Base-by-base conservation (phyloP, 768 basidiomycete genomes). In the Macrolepiota fuliginosa region DNA sequence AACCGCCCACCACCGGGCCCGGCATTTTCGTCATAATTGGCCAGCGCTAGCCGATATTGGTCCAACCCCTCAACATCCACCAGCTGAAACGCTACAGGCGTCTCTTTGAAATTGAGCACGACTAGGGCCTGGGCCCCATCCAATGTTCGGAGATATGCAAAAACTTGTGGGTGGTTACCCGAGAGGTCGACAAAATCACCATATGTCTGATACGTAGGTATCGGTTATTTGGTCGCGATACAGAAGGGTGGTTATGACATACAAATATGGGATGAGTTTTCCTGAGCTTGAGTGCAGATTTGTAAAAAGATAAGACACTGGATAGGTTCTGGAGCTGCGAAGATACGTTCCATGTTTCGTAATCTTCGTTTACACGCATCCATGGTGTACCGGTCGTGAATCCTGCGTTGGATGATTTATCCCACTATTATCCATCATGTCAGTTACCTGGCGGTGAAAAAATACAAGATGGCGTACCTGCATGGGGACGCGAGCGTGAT, bases 281-380 rank as follows among this genome's bases (percentile, higher is more conserved):
- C 24, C 90, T 77, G 2, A 86, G 58, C 15, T 58, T 64, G 35
- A 91, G 67, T 9, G 87, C 81, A 19, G 72, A 70, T 68, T 84
- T 85, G 80, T 83, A 92, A 70, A 91, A 91, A 1, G 76, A 67
- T 49, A 76, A 76, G 2, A 88, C 85, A 66, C 85, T 88, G n/a
- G 74, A 65, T 0, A 73, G 65, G 60, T 89, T 82, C 0, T 67
- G 63, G 15, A 76, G 42, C 71, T 90, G 83, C 12, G 68, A 71
- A 0, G 66, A 76, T 15, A 76, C 87, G 65, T 90, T 91, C 81
- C 85, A 88, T 0, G 64, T 62, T n/a, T 64, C 58, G 67, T 84
- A 88, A 65, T 90, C 88, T 40, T 88, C 87, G 66, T 89, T 87
- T 6, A 88, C 82, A 25, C 87, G 77, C 88, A 91, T 91, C 89